phyloP scores from a whole-genome alignment of 495 filamentous ascomycete species.

The Trichoderma asperelloides region DNA sequence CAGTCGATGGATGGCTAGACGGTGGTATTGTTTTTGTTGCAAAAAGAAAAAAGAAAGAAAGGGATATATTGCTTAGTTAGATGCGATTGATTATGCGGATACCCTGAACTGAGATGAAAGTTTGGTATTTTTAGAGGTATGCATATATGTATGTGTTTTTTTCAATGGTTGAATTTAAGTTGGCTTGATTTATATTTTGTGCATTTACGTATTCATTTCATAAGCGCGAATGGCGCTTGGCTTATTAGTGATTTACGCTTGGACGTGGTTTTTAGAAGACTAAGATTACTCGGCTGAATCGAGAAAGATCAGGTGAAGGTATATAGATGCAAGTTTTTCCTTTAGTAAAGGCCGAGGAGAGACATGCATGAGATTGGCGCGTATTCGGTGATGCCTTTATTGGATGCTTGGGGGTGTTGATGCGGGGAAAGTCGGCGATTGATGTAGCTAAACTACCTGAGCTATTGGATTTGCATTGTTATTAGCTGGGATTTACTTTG shows the following conservation, averaged over 20 bases:
- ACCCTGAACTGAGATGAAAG: not conserved
- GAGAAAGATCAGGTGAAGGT: not conserved
- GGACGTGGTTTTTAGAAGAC: not conserved
- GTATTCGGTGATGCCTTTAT: no score
- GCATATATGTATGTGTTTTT: not conserved
- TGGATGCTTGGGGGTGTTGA: no score
- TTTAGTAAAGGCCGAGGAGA: not conserved
- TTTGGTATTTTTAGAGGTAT: not conserved
- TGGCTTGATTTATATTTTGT: not conserved
- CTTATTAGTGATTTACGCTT: not conserved
- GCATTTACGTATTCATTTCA: not conserved
- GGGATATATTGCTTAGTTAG: not conserved
- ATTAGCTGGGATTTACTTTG: no score
- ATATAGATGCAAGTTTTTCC: not conserved
- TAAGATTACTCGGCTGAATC: no score
- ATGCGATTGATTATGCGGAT: constrained; percentile 1
- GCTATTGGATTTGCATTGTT: no score
- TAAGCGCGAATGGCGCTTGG: not conserved
- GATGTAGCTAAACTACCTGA: no score
- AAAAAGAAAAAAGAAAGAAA: not conserved
- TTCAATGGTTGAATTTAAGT: not conserved
- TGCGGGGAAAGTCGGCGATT: not conserved
- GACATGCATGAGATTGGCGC: constrained; percentile 2
- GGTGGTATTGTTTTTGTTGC: no score
- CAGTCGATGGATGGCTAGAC: no score